Conservation (phyloP, 129 eudicot genomes). For the Gnaphalium uliginosum region DNA sequence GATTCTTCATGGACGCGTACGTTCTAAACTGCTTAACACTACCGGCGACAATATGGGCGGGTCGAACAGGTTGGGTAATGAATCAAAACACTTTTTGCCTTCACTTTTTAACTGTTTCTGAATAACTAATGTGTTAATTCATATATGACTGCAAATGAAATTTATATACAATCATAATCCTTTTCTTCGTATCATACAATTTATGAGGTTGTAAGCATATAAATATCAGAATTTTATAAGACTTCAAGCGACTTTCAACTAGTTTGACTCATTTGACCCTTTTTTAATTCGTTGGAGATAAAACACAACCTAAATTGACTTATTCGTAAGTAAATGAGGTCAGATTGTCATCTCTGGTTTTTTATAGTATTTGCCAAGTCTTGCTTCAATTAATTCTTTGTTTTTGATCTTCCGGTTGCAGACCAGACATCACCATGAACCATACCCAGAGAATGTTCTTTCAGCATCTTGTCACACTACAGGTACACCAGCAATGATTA, state of each 20-base stretch:
- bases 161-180: not conserved
- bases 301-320: not conserved
- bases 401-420: slow-evolving; percentile 37
- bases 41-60: not conserved
- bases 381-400: not conserved
- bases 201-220: not conserved
- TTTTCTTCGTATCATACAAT: no score
- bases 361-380: not conserved
- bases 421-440: slow-evolving; percentile 70
- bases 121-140: not conserved
- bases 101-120: not conserved
- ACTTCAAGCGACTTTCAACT: not conserved
- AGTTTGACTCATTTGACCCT: not conserved
- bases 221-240: not conserved
- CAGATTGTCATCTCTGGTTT: not conserved
- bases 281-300: not conserved
- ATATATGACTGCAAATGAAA: no score
- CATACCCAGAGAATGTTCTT: slow-evolving; percentile 63
- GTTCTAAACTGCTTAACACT: slow-evolving; percentile 30
- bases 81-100: not conserved
- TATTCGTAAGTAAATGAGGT: not conserved
- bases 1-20: slow-evolving; percentile 80
- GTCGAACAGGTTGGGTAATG: not conserved
- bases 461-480: slow-evolving; percentile 57
- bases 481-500: slow-evolving; percentile 35